Evolutionary conservation across 2,329 filamentous ascomycete species (phyloP), one percentile per base, ranked within the genome.

Genomic region (Onygenales sp.): DNA sequence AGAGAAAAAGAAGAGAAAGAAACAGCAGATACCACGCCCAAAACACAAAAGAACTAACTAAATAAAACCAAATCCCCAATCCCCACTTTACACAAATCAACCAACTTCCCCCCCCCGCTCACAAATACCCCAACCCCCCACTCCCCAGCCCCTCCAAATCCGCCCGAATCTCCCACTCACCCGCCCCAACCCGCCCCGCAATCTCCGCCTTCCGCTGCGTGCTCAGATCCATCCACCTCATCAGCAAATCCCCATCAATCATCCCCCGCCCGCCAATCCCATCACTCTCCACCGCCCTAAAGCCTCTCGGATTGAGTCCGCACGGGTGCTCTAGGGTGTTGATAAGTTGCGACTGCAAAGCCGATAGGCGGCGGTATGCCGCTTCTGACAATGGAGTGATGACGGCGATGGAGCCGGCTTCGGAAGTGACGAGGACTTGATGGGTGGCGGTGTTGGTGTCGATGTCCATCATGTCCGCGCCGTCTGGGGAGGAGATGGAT

Each of bases 291-390:
- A 78, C 66, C 62, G 81, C 75, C 11, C 93, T 80, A 71, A 92
- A 88, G 0, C 84, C 88, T 53, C 87, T 83, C 2, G 89, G 86
- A 69, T 97, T 97, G 49, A 96, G 76, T 0, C 88, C 89, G 7
- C 84, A 88, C 4, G 86, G 74, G 58, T 90, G 84, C 43, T 88
- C 84, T 7, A 96, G 79, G 0, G 85, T 83, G 36, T 84, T 87
- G 7, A 84, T 78, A 1, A 98, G 77, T 65, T 94, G 90, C 3
- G 85, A 87, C 46, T 91, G 82, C 3, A 98, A 76, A 1, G 88
- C 89, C 3, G 84, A 84, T 3, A 98, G 79, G 0, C 91, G 85
- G 1, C 93, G 85, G 71, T 97, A 97, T 9, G 84, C 78, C 5
- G 85, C 77, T 69, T 97, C 92, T 0, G 84, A 76, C 1, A 97